Evolutionary conservation across 352 stramenopile genomes (phyloP), one percentile per base, ranked within the genome.

Genomic region (Phytopythium montanum): DNA sequence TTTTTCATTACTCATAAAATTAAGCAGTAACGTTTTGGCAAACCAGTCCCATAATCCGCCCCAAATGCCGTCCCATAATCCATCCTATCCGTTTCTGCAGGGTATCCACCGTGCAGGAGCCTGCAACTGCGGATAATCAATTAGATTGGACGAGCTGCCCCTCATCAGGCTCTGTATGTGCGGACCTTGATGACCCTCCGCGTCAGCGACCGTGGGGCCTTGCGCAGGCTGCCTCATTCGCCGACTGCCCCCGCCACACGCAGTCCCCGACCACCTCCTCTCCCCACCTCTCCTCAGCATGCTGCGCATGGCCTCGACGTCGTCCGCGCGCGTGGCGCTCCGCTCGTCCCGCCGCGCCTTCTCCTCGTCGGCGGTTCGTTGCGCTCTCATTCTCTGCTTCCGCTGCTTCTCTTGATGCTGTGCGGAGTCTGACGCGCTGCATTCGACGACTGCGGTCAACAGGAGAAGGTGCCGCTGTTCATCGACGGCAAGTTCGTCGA

Each of bases 401-500:
- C 25, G 39, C 19, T 25, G 39, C 39, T 46, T 13, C 33, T 16
- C 9, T 16, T 34, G 31, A 34, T 3, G 8, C 14, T 1, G 31
- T 36, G 31, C 5, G 23, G 34, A 8, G 5, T 9, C 33, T 54
- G 19, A 49, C 36, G 34, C 29, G 36, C 34, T 48, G 59, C 56
- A n/a, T n/a, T n/a, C 31, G 38, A 50, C 45, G 34, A 21, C 8
- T 18, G 26, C 56, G 48, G 28, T 55, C 21, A 54, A 46, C 46
- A 90, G 78, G 73, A 85, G 50, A 81, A 79, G 18, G 83, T 93
- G 45, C 85, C 83, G 63, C 78, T 92, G 55, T 97, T 97, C 59
- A 98, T 98, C 70, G 90, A 97, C 62, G 92, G 92, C 65, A 80
- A 97, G 66, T 97, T 97, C 59, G 86, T 97, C 42, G 73, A 95